Base-by-base conservation (phyloP, 2,329 filamentous ascomycete genomes). In the Aspergillus eucalypticola region DNA sequence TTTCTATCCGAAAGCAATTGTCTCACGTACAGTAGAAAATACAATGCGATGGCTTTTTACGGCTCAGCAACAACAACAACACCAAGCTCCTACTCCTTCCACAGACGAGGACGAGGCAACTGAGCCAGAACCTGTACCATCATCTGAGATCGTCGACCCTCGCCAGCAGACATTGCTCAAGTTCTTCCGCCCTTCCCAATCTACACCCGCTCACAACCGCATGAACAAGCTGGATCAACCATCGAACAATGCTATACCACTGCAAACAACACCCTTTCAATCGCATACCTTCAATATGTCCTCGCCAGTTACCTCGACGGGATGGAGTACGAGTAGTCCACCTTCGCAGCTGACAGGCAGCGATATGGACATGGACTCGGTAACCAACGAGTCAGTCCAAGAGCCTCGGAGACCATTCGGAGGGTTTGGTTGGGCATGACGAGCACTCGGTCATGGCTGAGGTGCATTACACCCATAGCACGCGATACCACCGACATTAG, bases 31-130 rank as follows among this genome's bases (percentile, higher is more conserved):
- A 52, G 15, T 61, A 79, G 77, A 76, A 51, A 78, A 78, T 63
- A 79, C 77, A 15, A 69, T 79, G 23, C 72, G 73, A 32, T 76
- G 76, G 73, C 71, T 79, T 8, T 79, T 73, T 61, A 75, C 75
- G 25, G 77, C 77, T 6, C 76, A 78, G 57, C 61, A 72, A 35
- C 32, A 35, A 35, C 29, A 35, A 73, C 66, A 73, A 48, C 71
- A 66, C 25, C 66, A 68, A 15, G 53, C 56, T 29, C 44, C 58
- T 23, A 35, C 54, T 42, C 46, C 60, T 3, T 48, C 65, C 10
- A 23, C 63, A 15, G 51, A 63, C 35, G 56, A 64, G 46, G 62
- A 72, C 21, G 68, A 73, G 54, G 50, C 62, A 10, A 69, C 71
- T 61, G 67, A 73, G n/a, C 58, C 66, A 25, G 67, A 69, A 44